These are phyloP conservation scores for Kentomonas sorsogonicus DNA, from an alignment of 208 protist genomes.

Conservation along the genomic window DNA sequence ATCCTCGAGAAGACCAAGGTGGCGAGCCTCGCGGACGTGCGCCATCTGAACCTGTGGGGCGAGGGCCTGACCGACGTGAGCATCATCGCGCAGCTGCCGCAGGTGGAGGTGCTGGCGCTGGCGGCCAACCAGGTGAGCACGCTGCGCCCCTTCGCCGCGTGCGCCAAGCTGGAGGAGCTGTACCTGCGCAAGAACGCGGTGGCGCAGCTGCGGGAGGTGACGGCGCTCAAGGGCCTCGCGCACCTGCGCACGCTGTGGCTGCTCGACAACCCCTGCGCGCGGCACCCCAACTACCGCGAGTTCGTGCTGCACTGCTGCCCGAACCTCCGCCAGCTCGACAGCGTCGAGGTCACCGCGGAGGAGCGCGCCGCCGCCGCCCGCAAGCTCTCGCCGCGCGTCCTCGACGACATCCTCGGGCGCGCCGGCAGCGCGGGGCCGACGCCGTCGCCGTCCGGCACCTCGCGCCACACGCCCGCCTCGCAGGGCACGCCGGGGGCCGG, in stretches of 20 bases:
- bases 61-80: conserved; percentile 78
- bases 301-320: conserved; percentile 84
- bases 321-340: conserved; percentile 82
- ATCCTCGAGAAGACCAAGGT: conserved; percentile 88
- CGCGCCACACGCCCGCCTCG: neutral
- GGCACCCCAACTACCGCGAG: conserved; percentile 74
- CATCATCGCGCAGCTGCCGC: conserved; percentile 53
- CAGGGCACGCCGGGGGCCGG: conserved; percentile 8
- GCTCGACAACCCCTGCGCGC: conserved; percentile 89
- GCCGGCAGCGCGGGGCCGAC: conserved; percentile 2
- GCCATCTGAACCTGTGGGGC: conserved; percentile 91
- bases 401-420: conserved; percentile 59
- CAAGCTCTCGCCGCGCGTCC: conserved; percentile 40
- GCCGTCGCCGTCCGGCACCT: conserved; percentile 5
- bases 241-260: conserved; percentile 88
- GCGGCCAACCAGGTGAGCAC: conserved; percentile 79
- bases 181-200: conserved; percentile 93
- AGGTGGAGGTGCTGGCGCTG: conserved; percentile 84
- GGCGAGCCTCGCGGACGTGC: conserved; percentile 59
- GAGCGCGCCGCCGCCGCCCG: conserved; percentile 53
- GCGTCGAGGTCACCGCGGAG: conserved; percentile 58
- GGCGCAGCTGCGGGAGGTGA: conserved; percentile 66
- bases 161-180: conserved; percentile 75
- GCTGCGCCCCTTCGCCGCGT: conserved; percentile 63
- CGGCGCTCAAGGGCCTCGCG: conserved; percentile 50